phyloP scores from a whole-genome alignment of 495 filamentous ascomycete species.

The Neurospora hispaniola region DNA sequence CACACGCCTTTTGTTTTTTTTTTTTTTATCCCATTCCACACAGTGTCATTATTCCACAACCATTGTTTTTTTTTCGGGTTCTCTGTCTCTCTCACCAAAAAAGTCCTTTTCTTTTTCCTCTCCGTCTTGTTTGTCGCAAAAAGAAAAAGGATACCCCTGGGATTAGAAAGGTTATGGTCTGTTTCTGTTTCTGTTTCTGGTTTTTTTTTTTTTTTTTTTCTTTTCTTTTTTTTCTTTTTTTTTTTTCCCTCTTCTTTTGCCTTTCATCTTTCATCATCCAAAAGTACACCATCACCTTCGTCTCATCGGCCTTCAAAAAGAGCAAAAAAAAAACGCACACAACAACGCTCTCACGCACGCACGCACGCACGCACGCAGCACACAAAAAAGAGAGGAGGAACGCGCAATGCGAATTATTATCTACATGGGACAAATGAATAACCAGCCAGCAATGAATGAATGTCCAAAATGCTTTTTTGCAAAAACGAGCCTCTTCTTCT shows the following conservation, averaged over 20 bases:
- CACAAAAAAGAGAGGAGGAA: neutral
- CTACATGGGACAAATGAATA: neutral
- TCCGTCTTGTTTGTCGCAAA: neutral
- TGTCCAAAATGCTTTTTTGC: neutral
- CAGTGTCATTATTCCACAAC: neutral
- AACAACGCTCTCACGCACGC: neutral
- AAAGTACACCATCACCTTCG: neutral
- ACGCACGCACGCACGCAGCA: neutral
- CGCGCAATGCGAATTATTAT: neutral
- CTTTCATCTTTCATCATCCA: neutral
- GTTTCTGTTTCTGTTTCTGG: neutral
- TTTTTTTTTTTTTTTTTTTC: neutral
- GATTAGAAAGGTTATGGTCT: neutral
- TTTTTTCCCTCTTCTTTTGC: neutral
- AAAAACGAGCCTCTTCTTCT: neutral
- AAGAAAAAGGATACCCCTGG: neutral
- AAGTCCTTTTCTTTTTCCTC: neutral
- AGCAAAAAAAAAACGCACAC: neutral
- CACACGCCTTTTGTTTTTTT: neutral
- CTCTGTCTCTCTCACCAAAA: neutral
- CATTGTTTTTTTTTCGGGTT: neutral
- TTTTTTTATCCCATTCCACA: neutral
- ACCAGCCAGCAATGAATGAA: conserved; percentile 1
- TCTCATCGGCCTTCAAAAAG: neutral
- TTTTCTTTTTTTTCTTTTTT: neutral